Base-by-base conservation (phyloP, 192 early-diverging fungal genomes). In the Lobosporangium transversale region DNA sequence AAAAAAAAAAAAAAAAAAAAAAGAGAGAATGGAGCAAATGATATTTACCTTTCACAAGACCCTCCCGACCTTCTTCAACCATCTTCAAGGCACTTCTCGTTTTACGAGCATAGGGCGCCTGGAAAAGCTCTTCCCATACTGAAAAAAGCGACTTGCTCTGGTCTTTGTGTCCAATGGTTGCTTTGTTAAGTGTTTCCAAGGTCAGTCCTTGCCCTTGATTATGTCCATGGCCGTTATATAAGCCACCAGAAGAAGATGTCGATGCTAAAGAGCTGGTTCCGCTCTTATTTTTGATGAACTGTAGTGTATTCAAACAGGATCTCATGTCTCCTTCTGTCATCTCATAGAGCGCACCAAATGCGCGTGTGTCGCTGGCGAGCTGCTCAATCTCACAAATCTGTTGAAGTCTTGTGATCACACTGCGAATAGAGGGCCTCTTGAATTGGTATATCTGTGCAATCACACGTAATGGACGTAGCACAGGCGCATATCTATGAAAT, bases 71-170 rank as follows among this genome's bases (percentile, higher is more conserved):
- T 20, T 73, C 75, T 15, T 66, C 66, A 30, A 76, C 32, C 27
- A 69, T 58, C 27, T 70, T 81, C 32, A 75, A 62, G 7, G 64
- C 51, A 24, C 66, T 55, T 53, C 69, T 54, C n/a, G 56, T 15
- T 51, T 73, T 69, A 32, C 67, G 53, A 40, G 67, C 61, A 50
- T 65, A 75, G 31, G 54, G 49, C 15, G 62, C 66, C 36, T 79
- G 74, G 80, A 98, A 99, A 8, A 99, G 78, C 36, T 90, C 87
- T 7, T 92, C 88, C 94, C 92, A 96, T 1, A 96, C 81, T n/a
- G 80, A 70, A 67, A 94, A 95, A 29, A 95, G 58, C 7, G 91
- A 90, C 58, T 88, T 78, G 47, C 86, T 86, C 61, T 91, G 79
- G 73, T 99, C 96, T 73, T 97, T 99, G 18, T 76, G 69, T 36